Percentiles rank a stretch among this genome's conserved stretches.
phyloP scores from a whole-genome alignment of 768 basidiomycete species.

The Auriculariales sp. region DNA sequence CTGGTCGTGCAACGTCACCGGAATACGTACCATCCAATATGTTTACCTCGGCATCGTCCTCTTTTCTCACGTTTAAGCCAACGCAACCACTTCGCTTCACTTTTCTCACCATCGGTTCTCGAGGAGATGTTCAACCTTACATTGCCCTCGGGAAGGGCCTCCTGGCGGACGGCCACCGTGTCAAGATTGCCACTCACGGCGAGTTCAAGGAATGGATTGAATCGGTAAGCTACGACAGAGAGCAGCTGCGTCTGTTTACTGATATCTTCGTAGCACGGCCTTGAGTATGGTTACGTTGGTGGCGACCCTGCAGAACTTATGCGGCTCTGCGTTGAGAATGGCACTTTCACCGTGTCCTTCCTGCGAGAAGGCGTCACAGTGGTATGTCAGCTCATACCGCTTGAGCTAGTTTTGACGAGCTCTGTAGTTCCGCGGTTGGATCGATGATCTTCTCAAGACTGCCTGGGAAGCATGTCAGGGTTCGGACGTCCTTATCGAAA shows the following conservation, averaged over 20 bases:
- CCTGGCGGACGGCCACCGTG: constrained; percentile 77
- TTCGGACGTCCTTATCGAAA: constrained; percentile 87
- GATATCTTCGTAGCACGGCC: constrained; percentile 57
- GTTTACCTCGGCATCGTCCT: constrained; percentile 92
- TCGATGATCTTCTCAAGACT: constrained; percentile 88
- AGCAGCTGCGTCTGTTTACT: constrained; percentile 1
- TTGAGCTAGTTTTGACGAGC: constrained; percentile 3
- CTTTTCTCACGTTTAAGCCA: constrained; percentile 94
- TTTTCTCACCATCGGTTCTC: constrained; percentile 88
- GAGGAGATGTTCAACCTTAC: constrained; percentile 97
- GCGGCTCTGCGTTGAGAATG: constrained; percentile 96
- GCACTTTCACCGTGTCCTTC: constrained; percentile 92
- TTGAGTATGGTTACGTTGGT: constrained; percentile 87
- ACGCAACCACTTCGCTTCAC: constrained; percentile 75
- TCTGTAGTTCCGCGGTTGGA: constrained; percentile 85
- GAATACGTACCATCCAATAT: constrained; percentile 60
- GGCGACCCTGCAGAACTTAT: constrained; percentile 97
- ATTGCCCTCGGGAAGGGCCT: constrained; percentile 89
- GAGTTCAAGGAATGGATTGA: constrained; percentile 95
- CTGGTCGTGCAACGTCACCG: no score
- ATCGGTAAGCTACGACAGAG: constrained; percentile 41
- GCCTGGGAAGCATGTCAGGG: constrained; percentile 95
- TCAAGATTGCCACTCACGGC: constrained; percentile 85
- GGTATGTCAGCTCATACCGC: constrained; percentile 25
- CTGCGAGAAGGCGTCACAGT: constrained; percentile 80